Conservation (phyloP, 176 grass and related monocot species). For the Zoysia japonica region DNA sequence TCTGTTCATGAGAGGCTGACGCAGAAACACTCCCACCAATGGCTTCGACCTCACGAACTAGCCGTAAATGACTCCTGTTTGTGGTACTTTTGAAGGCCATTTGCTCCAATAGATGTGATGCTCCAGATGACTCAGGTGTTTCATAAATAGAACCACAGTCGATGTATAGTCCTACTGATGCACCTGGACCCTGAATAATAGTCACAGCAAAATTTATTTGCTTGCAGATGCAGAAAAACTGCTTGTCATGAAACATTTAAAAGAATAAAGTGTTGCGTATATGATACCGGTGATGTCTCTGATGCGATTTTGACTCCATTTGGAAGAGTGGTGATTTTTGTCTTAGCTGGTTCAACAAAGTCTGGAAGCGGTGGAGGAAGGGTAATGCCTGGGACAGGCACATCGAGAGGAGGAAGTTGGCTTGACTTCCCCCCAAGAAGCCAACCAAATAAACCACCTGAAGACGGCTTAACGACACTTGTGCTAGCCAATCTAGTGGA, state of each 20-base stretch:
- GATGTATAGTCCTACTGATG: conserved; percentile 70
- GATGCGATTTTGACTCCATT: conserved; percentile 67
- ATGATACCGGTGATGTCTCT: conserved; percentile 43
- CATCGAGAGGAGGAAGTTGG: conserved; percentile 49
- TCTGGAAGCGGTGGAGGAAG: conserved; percentile 56
- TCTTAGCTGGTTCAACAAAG: conserved; percentile 52
- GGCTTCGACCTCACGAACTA: conserved; percentile 70
- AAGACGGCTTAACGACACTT: conserved; percentile 51
- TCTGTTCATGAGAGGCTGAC: conserved; percentile 69
- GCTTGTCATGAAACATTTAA: background rate
- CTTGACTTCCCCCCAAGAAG: conserved; percentile 47
- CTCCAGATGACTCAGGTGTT: conserved; percentile 55
- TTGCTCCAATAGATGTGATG: conserved; percentile 64
- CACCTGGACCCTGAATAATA: conserved; percentile 43
- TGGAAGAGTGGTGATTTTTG: conserved; percentile 64
- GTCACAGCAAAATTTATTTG: conserved; percentile 12
- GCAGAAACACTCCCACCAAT: conserved; percentile 70
- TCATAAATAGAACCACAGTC: conserved; percentile 80
- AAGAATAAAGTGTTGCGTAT: background rate
- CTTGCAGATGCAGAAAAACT: background rate
- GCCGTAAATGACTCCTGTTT: conserved; percentile 65
- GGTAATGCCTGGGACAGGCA: conserved; percentile 45
- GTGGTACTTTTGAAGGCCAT: conserved; percentile 74
- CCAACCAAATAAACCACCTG: conserved; percentile 55
- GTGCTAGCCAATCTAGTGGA: conserved; percentile 58